Base-by-base conservation (phyloP, 495 filamentous ascomycete species). In the Penicillium pancosmium region DNA sequence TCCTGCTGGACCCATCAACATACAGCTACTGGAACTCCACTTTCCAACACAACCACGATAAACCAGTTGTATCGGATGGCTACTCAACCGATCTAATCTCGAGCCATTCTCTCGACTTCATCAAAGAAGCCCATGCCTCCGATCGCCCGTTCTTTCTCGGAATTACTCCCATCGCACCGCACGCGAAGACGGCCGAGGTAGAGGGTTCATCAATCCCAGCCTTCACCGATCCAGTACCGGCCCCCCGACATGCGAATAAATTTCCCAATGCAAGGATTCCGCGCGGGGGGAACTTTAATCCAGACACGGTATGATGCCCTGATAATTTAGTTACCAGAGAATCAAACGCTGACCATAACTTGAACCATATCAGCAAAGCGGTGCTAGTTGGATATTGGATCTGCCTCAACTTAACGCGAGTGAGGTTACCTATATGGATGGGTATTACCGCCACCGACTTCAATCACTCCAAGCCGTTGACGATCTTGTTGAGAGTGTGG, bases 1-100 rank as follows among this genome's bases (percentile, higher is more conserved):
- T 89, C 47, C 74, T 88, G 5, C 71, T 89, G 2, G 86, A 89
- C 57, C 85, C 86, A 0, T 84, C 73, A 65, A 88, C 84, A 7
- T 89, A 89, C 64, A 72, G 73, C 50, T 89, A 89, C 68, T 72
- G 83, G 49, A 86, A 87, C 61, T 74, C 77, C 11, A 81, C 74
- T 19, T 85, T 78, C 59, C 82, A 86, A 60, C 79, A 82, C 16
- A 86, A 88, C 63, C 63, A 67, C 0, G 81, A 77, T 79, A 23
- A 84, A 88, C 57, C 36, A 4, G 36, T 38, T 38, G 36, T 38
- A 38, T 38, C 36, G 1, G 36, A 38, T 38, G 36, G 36, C 36
- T 38, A 38, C 36, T 38, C 36, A 38, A 38, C 36, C 12, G 36
- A 38, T 38, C 36, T 38, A 38, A 38, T 38, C 36, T 38, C 36